These are phyloP conservation scores for Synchytrium microbalum DNA, from an alignment of 371 early-diverging fungal species.

Conservation along the genomic window DNA sequence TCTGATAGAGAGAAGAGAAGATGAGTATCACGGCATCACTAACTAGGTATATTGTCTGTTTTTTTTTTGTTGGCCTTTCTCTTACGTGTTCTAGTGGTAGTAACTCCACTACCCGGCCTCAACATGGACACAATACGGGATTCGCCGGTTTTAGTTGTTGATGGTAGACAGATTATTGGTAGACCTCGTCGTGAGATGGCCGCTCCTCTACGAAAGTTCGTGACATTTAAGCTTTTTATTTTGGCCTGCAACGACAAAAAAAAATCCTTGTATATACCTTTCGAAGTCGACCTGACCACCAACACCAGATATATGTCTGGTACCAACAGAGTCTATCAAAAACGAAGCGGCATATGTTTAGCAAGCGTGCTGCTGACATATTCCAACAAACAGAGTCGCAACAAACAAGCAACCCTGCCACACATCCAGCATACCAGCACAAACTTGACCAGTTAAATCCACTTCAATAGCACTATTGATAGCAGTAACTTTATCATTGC, in stretches of 20 bases:
- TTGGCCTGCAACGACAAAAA: too few species aligned
- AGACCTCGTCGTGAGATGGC: conserved; percentile 35
- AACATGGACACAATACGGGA: conserved; percentile 33
- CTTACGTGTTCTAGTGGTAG: conserved; percentile 33
- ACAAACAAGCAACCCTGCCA: neutral
- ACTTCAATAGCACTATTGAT: conserved; percentile 45
- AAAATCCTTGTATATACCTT: too few species aligned
- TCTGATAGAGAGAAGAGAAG: conserved; percentile 16
- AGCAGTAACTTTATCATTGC: conserved; percentile 35
- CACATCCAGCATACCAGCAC: conserved; percentile 21
- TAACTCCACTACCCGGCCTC: conserved; percentile 33
- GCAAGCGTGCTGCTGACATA: neutral
- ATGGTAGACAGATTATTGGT: conserved; percentile 41
- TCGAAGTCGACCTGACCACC: conserved; percentile 49
- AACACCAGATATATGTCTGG: conserved; percentile 33
- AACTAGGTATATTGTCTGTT: too few species aligned
- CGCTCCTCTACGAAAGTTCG: too few species aligned
- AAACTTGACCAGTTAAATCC: conserved; percentile 45
- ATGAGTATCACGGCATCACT: neutral
- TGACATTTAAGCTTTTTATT: too few species aligned
- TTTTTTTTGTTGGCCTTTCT: too few species aligned
- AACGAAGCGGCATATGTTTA: too few species aligned
- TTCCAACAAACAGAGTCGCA: neutral
- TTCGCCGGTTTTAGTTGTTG: conserved; percentile 23
- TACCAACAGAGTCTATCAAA: conserved; percentile 32